phyloP scores from a whole-genome alignment of 164 flowering plant species.

The Pachysandra terminalis region DNA sequence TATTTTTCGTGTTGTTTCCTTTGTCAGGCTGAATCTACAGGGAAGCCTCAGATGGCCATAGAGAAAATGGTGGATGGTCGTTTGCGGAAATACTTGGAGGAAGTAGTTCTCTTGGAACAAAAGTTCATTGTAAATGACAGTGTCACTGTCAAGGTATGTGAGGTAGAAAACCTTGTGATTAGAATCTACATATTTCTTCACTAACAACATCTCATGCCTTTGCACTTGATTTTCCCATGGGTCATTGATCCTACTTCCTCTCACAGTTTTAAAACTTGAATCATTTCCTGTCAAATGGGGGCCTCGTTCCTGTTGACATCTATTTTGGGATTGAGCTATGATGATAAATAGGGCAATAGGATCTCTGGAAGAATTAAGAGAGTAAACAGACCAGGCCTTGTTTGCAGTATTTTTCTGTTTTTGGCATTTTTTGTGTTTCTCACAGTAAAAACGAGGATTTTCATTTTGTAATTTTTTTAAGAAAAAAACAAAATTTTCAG shows the following conservation, averaged over 20 bases:
- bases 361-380: no score
- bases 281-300: background rate
- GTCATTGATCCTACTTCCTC: no score
- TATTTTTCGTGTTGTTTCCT: slow-evolving; percentile 4
- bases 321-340: no score
- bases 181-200: background rate
- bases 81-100: slow-evolving; percentile 79
- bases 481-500: no score
- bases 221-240: background rate
- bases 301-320: background rate
- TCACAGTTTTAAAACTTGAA: no score
- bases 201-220: no score
- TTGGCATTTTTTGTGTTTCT: no score
- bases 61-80: slow-evolving; percentile 99
- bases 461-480: no score
- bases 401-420: no score
- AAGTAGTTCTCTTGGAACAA: slow-evolving; percentile 91
- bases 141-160: slow-evolving; percentile 64
- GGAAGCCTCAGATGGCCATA: slow-evolving; percentile 81
- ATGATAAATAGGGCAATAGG: no score
- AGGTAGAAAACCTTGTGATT: background rate
- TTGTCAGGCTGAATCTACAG: slow-evolving; percentile 79
- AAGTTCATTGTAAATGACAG: slow-evolving; percentile 76
- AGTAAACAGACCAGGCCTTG: no score
- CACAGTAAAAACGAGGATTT: no score